Base-by-base conservation (phyloP, 2,329 filamentous ascomycete genomes). In the Epichloe sp. region DNA sequence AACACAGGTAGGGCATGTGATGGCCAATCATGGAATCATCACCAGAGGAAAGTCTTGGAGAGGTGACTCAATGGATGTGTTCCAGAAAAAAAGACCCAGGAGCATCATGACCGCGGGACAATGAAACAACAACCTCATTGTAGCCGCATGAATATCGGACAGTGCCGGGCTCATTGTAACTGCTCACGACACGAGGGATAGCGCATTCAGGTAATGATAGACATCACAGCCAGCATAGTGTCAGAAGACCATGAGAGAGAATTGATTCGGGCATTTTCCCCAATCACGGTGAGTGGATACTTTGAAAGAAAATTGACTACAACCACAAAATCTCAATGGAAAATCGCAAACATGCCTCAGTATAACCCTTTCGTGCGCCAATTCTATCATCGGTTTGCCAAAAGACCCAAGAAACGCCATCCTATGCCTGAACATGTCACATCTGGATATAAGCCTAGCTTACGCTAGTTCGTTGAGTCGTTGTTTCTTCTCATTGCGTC, bases 401-500 rank as follows among this genome's bases (percentile, higher is more conserved):
- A 55, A 61, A 61, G 54, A 57, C 58, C 55, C 52, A 31, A 44
- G 17, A 54, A 67, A 67, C 65, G 65, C 65, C 65, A 55, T 53
- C 57, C 58, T 53, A 65, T 65, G 62, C 60, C 59, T 52, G 54
- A 57, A 45, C 51, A 31, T 47, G 53, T 38, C 51, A 54, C 47
- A 52, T 35, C 42, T 49, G 10, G 23, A 17, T 52, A 44, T 34
- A 40, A 43, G 46, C 46, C 42, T 46, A 45, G 36, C 53, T 48
- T 62, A 67, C 51, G 63, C 62, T 50, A 61, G 57, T 56, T 68
- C 65, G 59, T 67, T 67, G 50, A 69, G 59, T 49, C 61, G 55
- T 53, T 68, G 65, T 70, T 81, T 81, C 73, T 80, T 80, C 64
- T 78, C 75, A 68, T 79, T 79, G 63, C 78, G 76, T 52, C 78